Evolutionary conservation across 2,329 filamentous ascomycete genomes (phyloP).

Genomic region (Chalara sp.): DNA sequence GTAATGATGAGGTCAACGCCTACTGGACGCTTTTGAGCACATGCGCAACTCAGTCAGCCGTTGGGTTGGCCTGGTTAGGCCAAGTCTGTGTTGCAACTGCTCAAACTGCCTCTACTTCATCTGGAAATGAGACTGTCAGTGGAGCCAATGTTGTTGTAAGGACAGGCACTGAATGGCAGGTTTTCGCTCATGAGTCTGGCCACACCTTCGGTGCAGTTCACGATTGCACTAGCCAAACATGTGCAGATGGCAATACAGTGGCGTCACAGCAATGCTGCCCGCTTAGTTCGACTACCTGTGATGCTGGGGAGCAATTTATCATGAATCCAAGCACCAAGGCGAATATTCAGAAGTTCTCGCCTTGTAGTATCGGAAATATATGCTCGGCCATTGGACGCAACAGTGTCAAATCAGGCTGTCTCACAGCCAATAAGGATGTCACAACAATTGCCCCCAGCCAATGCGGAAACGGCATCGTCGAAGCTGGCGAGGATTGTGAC

Average conservation of each 20-base stretch:
- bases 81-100: slow-evolving; percentile 57
- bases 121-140: slow-evolving; percentile 63
- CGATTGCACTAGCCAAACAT: slow-evolving; percentile 71
- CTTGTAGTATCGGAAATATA: slow-evolving; percentile 88
- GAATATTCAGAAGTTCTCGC: slow-evolving; percentile 73
- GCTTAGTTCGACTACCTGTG: slow-evolving; percentile 57
- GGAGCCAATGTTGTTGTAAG: slow-evolving; percentile 85
- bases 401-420: slow-evolving; percentile 68
- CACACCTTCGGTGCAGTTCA: slow-evolving; percentile 96
- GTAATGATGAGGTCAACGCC: slow-evolving; percentile 66
- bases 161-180: slow-evolving; percentile 84
- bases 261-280: slow-evolving; percentile 71
- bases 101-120: slow-evolving; percentile 42
- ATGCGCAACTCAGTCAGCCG: slow-evolving; percentile 72
- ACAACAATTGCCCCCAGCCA: slow-evolving; percentile 74
- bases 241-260: slow-evolving; percentile 49
- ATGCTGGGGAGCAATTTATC: slow-evolving; percentile 74
- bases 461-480: slow-evolving; percentile 96
- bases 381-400: slow-evolving; percentile 77
- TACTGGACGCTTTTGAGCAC: slow-evolving; percentile 81
- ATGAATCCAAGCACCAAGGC: slow-evolving; percentile 88
- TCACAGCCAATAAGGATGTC: slow-evolving; percentile 81
- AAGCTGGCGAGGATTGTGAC: slow-evolving; percentile 90
- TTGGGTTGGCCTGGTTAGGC: slow-evolving; percentile 89
- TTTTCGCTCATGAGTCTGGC: slow-evolving; percentile 89